A percentile compares a stretch with the other conserved stretches of the same genome.
Evolutionary conservation across 2,329 filamentous ascomycete genomes (phyloP).

Genomic region (Arthrobotrys iridis): DNA sequence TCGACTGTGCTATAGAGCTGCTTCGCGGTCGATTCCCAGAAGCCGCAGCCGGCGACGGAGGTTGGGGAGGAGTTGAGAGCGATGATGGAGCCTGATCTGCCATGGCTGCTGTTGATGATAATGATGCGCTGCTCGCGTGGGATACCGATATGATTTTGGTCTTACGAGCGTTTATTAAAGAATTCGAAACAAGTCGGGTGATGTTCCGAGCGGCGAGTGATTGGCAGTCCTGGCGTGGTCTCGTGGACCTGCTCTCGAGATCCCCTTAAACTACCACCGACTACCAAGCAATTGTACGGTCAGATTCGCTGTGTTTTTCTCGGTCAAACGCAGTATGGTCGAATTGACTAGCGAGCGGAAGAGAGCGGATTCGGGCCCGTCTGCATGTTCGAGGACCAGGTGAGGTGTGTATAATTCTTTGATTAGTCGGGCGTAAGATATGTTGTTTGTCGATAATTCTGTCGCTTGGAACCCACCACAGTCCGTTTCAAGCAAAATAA

Average conservation of each 20-base stretch:
- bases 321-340: too few relatives aligned
- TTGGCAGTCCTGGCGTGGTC: slow-evolving; percentile 28
- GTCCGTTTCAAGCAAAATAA: not conserved
- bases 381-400: not conserved
- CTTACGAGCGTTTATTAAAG: slow-evolving; percentile 34
- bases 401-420: slow-evolving; percentile 23
- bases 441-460: slow-evolving; percentile 9
- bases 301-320: slow-evolving; percentile 2
- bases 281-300: slow-evolving; percentile 1
- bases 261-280: slow-evolving; percentile 17
- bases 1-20: slow-evolving; percentile 39
- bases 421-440: slow-evolving; percentile 4
- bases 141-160: not conserved
- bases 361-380: slow-evolving; percentile 14
- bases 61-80: slow-evolving; percentile 6
- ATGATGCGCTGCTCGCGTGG: slow-evolving; percentile 30
- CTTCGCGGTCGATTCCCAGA: slow-evolving; percentile 35
- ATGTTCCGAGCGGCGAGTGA: slow-evolving; percentile 45
- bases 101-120: slow-evolving; percentile 16
- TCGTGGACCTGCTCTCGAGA: slow-evolving; percentile 42
- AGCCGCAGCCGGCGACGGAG: slow-evolving; percentile 5
- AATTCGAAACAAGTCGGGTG: slow-evolving; percentile 26
- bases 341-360: slow-evolving; percentile 12
- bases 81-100: slow-evolving; percentile 34
- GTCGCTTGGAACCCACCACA: too few relatives aligned